phyloP scores from a whole-genome alignment of 352 stramenopile genomes.

The Aphanomyces stellatus region DNA sequence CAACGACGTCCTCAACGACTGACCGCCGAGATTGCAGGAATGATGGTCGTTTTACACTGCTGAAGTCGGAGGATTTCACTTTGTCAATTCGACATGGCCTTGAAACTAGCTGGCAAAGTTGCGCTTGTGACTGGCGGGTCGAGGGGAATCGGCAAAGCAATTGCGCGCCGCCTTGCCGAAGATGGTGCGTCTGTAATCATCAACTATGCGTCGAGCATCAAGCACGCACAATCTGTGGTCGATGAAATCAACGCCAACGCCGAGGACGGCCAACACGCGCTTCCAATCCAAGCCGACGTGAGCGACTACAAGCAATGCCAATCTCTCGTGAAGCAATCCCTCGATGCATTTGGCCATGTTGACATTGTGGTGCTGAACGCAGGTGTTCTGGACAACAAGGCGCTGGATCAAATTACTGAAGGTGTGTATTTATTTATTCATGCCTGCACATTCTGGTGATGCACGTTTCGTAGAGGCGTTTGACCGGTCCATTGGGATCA shows the following conservation, averaged over 20 bases:
- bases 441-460: not conserved
- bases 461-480: not conserved
- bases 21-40: no score
- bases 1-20: no score
- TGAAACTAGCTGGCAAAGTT: not conserved
- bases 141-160: not conserved
- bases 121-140: not conserved
- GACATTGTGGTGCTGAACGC: slow-evolving; percentile 13
- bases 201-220: slow-evolving; percentile 9
- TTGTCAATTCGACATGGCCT: not conserved
- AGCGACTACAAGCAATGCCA: not conserved
- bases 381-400: not conserved
- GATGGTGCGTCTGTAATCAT: not conserved
- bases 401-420: slow-evolving; percentile 4
- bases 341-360: not conserved
- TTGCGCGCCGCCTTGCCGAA: not conserved
- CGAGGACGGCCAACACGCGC: not conserved
- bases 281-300: slow-evolving; percentile 1
- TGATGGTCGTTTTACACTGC: no score
- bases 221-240: not conserved
- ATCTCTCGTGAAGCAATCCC: not conserved
- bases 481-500: not conserved
- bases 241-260: not conserved
- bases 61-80: no score
- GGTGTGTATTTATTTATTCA: not conserved